These are phyloP conservation scores for Solanum raphanifolium DNA, from an alignment of 257 asterid species.

Conservation along the genomic window DNA sequence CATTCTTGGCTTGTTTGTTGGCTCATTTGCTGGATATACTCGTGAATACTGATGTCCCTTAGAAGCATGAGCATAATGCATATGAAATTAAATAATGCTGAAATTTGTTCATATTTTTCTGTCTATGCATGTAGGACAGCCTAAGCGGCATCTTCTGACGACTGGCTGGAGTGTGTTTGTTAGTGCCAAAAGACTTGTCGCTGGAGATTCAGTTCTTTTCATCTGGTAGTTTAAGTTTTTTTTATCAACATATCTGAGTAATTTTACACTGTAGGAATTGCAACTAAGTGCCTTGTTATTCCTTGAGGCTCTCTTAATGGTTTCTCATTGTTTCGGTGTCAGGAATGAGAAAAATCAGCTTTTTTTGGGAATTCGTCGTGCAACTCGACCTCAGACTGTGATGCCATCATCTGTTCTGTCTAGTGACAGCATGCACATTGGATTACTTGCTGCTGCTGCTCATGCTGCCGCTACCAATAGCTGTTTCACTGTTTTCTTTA, in stretches of 20 bases:
- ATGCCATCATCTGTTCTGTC: constrained; percentile 99
- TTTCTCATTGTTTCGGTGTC: background rate
- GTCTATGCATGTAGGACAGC: constrained; percentile 34
- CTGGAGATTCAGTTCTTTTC: constrained; percentile 49
- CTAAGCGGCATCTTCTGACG: constrained; percentile 50
- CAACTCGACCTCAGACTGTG: constrained; percentile 90
- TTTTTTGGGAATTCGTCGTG: constrained; percentile 91
- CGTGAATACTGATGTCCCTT: background rate
- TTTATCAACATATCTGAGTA: background rate
- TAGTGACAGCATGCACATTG: constrained; percentile 98
- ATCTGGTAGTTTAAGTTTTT: constrained; percentile 34
- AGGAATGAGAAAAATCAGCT: constrained; percentile 99
- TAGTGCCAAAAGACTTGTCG: constrained; percentile 48
- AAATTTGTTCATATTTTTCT: background rate
- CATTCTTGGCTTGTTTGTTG: background rate
- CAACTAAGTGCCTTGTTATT: background rate
- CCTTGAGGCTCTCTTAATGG: background rate
- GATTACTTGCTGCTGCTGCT: constrained; percentile 98
- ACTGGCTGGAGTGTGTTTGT: constrained; percentile 59
- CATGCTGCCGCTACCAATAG: constrained; percentile 98
- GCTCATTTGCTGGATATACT: background rate
- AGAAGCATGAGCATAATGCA: background rate
- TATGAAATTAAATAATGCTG: background rate
- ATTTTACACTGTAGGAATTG: background rate
- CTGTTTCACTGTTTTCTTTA: constrained; percentile 90